Base-by-base conservation (phyloP, 192 early-diverging fungal genomes). In the Entrophospora sp. region DNA sequence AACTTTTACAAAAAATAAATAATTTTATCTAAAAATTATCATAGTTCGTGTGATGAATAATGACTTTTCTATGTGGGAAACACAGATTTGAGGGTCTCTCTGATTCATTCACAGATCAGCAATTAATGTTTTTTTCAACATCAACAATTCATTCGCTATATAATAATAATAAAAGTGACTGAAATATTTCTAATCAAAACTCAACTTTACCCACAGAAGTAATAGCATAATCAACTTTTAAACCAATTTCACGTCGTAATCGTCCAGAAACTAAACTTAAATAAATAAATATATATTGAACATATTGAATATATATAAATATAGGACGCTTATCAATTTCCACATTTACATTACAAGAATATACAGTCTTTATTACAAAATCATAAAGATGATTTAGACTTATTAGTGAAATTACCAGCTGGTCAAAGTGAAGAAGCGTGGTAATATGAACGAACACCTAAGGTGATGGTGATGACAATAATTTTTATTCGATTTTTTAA, bases 371-470 rank as follows among this genome's bases (percentile, higher is more conserved):
- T 87, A 13, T 79, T 95, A 31, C 77, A 88, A 24, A 67, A 71
- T 8, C 80, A 90, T 51, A 78, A 83, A 16, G 79, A 82, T 27
- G 79, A 89, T 38, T 51, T 91, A 12, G 79, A 85, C 12, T 35
- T 24, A 3, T 69, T 94, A 13, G 81, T 91, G 0, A 53, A 76
- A 7, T 56, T 86, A 34, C 95, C 93, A 1, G 34, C 66, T 14
- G 81, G 77, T 7, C 73, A 86, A 14, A 88, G 89, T 59, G 46
- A 64, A 13, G 63, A 82, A 22, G 64, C 84, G 1, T 97, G 95
- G 95, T 87, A 90, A 45, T 93, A 89, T 68, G 93, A 96, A 69
- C 94, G 95, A 63, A 74, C 95, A 67, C 80, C 92, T 84, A 91
- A 73, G 27, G 48, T n/a, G n/a, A n/a, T n/a, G n/a, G n/a, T 10